A percentile compares a stretch with the other conserved stretches of the same genome.
Conservation (phyloP, 768 basidiomycete species). For the Hygrophoropsis aurantiaca region DNA sequence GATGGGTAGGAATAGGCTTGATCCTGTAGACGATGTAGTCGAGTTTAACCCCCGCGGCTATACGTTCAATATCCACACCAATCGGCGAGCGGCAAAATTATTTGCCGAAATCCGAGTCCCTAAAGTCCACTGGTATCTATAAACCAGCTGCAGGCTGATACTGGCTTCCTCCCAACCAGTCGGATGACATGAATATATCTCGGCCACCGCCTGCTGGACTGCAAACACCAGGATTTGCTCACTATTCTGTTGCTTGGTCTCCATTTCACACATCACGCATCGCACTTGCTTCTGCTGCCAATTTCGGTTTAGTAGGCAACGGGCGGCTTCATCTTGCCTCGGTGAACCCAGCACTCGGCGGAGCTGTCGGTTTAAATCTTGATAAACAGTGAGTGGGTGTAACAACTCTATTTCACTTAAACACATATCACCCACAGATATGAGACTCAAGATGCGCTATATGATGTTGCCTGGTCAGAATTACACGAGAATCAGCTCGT, state of each 20-base stretch:
- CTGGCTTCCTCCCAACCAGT: too few species aligned
- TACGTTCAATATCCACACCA: constrained; percentile 9
- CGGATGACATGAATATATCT: constrained; percentile 32
- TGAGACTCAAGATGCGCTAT: constrained; percentile 87
- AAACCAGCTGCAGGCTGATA: too few species aligned
- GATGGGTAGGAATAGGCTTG: too few species aligned
- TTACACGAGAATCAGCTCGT: constrained; percentile 91
- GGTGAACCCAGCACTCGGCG: constrained; percentile 46
- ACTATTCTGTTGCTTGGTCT: constrained; percentile 81
- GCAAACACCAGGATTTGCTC: constrained; percentile 81
- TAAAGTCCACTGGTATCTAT: too few species aligned
- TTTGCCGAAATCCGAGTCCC: too few species aligned
- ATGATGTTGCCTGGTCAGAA: constrained; percentile 95
- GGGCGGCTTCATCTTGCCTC: constrained; percentile 78
- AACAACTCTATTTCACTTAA: background rate
- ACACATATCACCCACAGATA: constrained; percentile 49
- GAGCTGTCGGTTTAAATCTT: constrained; percentile 44
- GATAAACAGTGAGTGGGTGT: constrained; percentile 64
- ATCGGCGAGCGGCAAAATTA: too few species aligned
- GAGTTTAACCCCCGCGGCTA: constrained; percentile 10
- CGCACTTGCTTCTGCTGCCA: constrained; percentile 82
- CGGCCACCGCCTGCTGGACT: constrained; percentile 46
- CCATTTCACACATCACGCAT: constrained; percentile 76
- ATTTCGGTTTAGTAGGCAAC: constrained; percentile 95
- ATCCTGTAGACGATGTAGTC: too few species aligned